A percentile compares a stretch with the other conserved stretches of the same genome.
Conservation (phyloP, 2,329 filamentous ascomycete genomes). For the Fusarium chuoi region DNA sequence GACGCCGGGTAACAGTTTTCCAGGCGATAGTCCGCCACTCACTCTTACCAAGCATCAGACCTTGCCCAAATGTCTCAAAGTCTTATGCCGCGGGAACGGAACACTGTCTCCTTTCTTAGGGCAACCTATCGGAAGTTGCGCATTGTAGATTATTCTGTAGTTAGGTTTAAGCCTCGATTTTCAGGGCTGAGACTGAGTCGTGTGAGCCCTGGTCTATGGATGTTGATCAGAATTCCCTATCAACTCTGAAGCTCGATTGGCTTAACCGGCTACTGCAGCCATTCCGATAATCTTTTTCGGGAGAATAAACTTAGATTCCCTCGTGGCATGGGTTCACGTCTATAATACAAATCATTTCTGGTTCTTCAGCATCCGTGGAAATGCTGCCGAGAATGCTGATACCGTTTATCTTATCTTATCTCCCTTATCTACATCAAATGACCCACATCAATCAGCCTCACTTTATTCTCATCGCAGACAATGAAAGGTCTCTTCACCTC, state of each 20-base stretch:
- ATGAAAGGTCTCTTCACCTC: not conserved
- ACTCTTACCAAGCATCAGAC: not conserved
- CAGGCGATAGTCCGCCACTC: not conserved
- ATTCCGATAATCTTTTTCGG: not conserved
- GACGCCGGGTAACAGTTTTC: not conserved
- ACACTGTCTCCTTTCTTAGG: not conserved
- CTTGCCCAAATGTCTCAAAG: not conserved
- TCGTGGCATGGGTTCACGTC: no score
- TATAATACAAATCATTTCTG: not conserved
- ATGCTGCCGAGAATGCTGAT: not conserved
- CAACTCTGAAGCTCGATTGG: no score
- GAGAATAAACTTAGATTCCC: not conserved
- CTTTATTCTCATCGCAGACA: not conserved
- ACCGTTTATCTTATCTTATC: not conserved
- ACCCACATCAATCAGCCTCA: not conserved
- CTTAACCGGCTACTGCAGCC: accelerated
- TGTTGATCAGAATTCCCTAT: not conserved
- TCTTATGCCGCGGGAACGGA: not conserved
- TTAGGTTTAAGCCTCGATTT: not conserved
- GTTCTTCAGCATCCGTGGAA: no score
- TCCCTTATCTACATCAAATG: not conserved
- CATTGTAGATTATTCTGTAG: no score
- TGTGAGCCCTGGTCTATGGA: not conserved
- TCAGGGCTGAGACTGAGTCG: not conserved
- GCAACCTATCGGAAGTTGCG: not conserved